A percentile compares a stretch with the other conserved stretches of the same genome.
phyloP scores from a whole-genome alignment of 164 flowering plant genomes.

The Vitis cinerea region DNA sequence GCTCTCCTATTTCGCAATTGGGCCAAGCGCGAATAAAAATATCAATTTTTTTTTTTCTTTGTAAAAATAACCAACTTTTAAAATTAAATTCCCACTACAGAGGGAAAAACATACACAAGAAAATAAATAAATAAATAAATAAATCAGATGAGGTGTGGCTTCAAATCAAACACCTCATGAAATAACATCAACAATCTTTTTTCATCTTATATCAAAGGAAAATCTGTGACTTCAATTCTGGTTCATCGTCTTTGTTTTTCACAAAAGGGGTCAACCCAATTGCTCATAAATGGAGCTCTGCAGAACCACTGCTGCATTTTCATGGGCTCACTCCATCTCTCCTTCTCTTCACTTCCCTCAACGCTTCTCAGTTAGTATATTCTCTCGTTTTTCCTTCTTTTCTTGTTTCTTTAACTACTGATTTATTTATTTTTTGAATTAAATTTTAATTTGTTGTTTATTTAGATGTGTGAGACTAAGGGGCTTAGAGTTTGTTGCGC shows the following conservation, averaged over 20 bases:
- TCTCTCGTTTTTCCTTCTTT: not conserved
- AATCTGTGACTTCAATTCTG: too few species aligned
- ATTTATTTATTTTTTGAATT: too few species aligned
- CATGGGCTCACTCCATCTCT: constrained; percentile 49
- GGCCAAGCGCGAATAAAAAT: too few species aligned
- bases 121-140: too few species aligned
- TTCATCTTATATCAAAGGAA: constrained; percentile 2
- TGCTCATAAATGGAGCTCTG: constrained; percentile 38
- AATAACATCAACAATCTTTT: not conserved
- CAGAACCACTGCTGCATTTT: constrained; percentile 33
- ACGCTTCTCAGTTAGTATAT: constrained; percentile 19
- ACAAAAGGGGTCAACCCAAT: too few species aligned
- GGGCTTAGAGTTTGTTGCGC: constrained; percentile 37
- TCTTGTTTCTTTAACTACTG: not conserved
- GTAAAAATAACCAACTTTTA: too few species aligned
- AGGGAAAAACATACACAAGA: too few species aligned
- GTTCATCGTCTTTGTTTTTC: too few species aligned
- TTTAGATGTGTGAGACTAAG: constrained; percentile 27
- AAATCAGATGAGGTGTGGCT: constrained; percentile 30
- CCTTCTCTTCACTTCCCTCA: constrained; percentile 38
- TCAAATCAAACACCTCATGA: constrained; percentile 31
- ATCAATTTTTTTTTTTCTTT: too few species aligned
- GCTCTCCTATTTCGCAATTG: too few species aligned
- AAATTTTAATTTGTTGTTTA: not conserved
- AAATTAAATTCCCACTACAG: too few species aligned